These are phyloP conservation scores for Podila clonocystis DNA, from an alignment of 192 early-diverging fungal genomes.

Conservation along the genomic window DNA sequence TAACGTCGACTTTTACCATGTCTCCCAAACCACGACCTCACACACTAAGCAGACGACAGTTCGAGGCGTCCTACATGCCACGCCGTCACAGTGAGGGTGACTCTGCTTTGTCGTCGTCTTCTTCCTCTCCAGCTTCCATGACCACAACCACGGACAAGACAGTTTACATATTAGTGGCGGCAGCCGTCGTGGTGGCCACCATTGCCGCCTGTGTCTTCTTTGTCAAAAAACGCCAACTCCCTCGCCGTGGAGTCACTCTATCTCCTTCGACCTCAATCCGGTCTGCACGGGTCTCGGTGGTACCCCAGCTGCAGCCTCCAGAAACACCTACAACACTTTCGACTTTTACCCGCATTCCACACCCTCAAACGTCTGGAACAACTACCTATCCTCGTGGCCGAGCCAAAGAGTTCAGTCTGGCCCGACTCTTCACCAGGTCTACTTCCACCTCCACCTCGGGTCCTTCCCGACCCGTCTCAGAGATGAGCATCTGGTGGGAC, in stretches of 20 bases:
- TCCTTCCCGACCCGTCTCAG: not conserved
- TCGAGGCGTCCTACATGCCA: not conserved
- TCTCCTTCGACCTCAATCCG: too few species aligned
- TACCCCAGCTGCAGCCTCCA: not conserved
- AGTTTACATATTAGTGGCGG: not conserved
- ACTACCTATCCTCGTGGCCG: too few species aligned
- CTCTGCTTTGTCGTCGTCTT: not conserved
- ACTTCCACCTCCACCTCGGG: not conserved
- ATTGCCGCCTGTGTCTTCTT: too few species aligned
- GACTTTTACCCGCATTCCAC: conserved; percentile 29
- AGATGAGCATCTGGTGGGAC: conserved; percentile 3
- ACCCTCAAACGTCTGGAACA: too few species aligned
- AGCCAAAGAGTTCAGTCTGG: conserved; percentile 13
- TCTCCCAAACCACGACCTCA: not conserved
- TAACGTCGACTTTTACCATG: not conserved
- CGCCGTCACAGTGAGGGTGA: not conserved
- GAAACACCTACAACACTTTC: conserved; percentile 16
- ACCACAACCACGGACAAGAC: not conserved
- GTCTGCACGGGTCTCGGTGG: too few species aligned
- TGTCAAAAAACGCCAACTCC: too few species aligned
- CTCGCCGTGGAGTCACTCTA: too few species aligned
- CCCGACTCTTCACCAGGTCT: conserved; percentile 22
- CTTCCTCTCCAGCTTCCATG: not conserved
- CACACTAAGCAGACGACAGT: not conserved
- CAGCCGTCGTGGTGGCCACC: too few species aligned